phyloP scores from a whole-genome alignment of 1,139 yeast genomes.

The Yamadazyma membranifaciens region DNA sequence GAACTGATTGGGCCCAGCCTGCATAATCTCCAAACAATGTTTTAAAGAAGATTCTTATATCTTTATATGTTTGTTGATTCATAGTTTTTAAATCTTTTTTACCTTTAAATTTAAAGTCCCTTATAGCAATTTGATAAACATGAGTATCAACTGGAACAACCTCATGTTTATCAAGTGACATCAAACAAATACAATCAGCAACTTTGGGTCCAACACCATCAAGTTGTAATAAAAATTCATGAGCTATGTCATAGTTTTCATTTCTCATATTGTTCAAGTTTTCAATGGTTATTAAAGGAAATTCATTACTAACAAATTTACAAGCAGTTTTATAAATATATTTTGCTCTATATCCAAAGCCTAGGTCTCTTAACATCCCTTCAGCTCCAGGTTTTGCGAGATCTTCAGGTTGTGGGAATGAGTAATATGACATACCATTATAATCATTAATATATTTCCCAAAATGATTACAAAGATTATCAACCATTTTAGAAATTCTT shows the following conservation, averaged over 20 bases:
- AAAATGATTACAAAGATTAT: conserved; percentile 66
- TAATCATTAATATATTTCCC: conserved; percentile 61
- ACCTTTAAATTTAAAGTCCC: conserved; percentile 69
- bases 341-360: conserved; percentile 93
- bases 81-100: conserved; percentile 47
- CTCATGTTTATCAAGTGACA: conserved; percentile 87
- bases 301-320: conserved; percentile 37
- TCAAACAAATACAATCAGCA: conserved; percentile 86
- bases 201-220: conserved; percentile 97
- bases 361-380: conserved; percentile 50
- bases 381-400: conserved; percentile 43
- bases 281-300: conserved; percentile 30
- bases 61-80: conserved; percentile 58
- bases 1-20: conserved; percentile 96
- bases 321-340: conserved; percentile 78
- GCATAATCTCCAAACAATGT: conserved; percentile 86
- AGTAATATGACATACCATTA: conserved; percentile 59
- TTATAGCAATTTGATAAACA: conserved; percentile 84
- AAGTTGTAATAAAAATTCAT: conserved; percentile 62
- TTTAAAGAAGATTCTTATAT: conserved; percentile 60
- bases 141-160: conserved; percentile 97
- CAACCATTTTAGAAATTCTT: conserved; percentile 92
- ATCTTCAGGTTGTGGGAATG: conserved; percentile 69
- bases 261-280: conserved; percentile 39
- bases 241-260: conserved; percentile 54